Conservation (phyloP, 441 rosid species). For the Jatropha multifida region DNA sequence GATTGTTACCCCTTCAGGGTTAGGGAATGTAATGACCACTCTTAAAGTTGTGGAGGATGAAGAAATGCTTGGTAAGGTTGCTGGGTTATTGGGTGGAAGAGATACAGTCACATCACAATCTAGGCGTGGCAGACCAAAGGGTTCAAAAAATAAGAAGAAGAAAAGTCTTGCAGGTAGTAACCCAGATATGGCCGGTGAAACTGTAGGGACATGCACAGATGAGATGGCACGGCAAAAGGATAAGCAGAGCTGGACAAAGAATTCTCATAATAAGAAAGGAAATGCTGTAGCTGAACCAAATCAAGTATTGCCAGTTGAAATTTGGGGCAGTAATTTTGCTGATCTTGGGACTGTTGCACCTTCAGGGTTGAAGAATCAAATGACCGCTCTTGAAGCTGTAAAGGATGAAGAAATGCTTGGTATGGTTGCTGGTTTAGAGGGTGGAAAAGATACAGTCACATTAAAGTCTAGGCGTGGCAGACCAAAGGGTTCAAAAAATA, state of each 20-base stretch:
- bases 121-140: conserved; percentile 24
- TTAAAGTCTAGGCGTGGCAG: conserved; percentile 26
- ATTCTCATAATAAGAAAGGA: conserved; percentile 5
- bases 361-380: conserved; percentile 15
- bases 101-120: neutral
- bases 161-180: neutral
- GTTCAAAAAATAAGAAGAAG: conserved; percentile 7
- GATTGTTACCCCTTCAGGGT: neutral
- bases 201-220: neutral
- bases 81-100: conserved; percentile 9
- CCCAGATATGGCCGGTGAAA: neutral
- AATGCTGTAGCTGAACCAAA: neutral
- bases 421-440: conserved; percentile 7
- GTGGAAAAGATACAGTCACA: conserved; percentile 5
- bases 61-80: conserved; percentile 10
- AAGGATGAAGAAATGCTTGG: conserved; percentile 12
- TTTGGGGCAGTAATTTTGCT: neutral
- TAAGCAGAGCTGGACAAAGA: neutral
- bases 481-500: conserved; percentile 29
- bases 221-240: conserved; percentile 11
- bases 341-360: neutral
- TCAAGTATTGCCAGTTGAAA: neutral
- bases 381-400: conserved; percentile 2
- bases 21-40: conserved; percentile 12
- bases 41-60: conserved; percentile 11